Percentiles rank a stretch among this genome's conserved stretches.
phyloP scores from a whole-genome alignment of 2,329 filamentous ascomycete genomes.

The Setomelanomma holmii region DNA sequence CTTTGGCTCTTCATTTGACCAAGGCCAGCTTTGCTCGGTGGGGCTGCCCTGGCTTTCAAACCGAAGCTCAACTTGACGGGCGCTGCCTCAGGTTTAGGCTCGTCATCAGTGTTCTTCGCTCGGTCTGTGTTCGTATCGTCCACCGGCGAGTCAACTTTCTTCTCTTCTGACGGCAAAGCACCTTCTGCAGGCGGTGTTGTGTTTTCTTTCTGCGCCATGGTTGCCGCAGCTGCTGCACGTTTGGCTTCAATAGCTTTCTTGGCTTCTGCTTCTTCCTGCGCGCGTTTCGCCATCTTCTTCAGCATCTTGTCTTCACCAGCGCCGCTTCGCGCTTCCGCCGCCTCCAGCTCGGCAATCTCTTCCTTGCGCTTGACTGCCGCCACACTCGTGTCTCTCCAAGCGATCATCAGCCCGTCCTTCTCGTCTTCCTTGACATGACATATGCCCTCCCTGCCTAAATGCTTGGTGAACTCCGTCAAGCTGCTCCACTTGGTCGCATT shows the following conservation, averaged over 20 bases:
- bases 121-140: conserved; percentile 81
- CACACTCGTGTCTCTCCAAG: conserved; percentile 91
- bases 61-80: conserved; percentile 45
- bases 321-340: conserved; percentile 89
- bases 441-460: conserved; percentile 84
- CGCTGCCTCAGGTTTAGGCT: conserved; percentile 40
- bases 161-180: conserved; percentile 30
- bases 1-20: conserved; percentile 46
- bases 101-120: conserved; percentile 69
- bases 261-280: conserved; percentile 63
- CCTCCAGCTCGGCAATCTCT: conserved; percentile 80
- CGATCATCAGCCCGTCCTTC: conserved; percentile 82
- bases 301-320: conserved; percentile 85
- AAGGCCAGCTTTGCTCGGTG: conserved; percentile 35
- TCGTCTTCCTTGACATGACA: conserved; percentile 85
- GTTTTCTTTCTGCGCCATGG: conserved; percentile 47
- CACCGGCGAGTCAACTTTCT: conserved; percentile 62
- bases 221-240: conserved; percentile 53
- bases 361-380: conserved; percentile 83
- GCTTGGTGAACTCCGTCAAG: conserved; percentile 88
- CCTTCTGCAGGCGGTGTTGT: conserved; percentile 37
- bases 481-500: conserved; percentile 90
- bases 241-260: conserved; percentile 48
- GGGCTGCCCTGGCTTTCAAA: conserved; percentile 36
- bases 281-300: conserved; percentile 80